A percentile compares a stretch with the other conserved stretches of the same genome.
phyloP scores from a whole-genome alignment of 129 eudicot genomes.

The Ambrosia artemisiifolia region DNA sequence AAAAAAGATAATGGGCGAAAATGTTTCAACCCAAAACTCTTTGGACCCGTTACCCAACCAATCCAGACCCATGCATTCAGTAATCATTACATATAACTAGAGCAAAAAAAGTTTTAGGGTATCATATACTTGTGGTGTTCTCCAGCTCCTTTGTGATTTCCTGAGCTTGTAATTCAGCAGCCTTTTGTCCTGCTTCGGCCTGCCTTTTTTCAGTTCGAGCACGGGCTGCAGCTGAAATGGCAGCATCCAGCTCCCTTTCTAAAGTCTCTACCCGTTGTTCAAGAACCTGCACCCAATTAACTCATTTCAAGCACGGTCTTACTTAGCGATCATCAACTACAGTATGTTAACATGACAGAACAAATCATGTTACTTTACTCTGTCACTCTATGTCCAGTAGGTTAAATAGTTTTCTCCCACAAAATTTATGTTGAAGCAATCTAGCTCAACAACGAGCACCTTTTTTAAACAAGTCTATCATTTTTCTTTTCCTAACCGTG shows the following conservation, averaged over 20 bases:
- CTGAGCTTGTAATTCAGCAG: constrained; percentile 80
- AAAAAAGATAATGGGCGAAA: neutral
- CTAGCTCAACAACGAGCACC: neutral
- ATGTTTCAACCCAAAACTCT: neutral
- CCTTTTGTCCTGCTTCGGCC: constrained; percentile 92
- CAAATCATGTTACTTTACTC: neutral
- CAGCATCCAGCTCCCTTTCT: constrained; percentile 87
- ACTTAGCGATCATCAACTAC: neutral
- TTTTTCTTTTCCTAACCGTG: no score
- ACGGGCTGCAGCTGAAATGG: constrained; percentile 89
- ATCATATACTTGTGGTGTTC: constrained; percentile 89
- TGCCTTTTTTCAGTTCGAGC: constrained; percentile 87
- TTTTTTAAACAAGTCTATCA: neutral
- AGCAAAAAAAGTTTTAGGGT: neutral
- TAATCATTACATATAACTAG: neutral
- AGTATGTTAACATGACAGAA: neutral
- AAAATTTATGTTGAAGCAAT: constrained; percentile 8
- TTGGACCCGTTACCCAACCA: neutral
- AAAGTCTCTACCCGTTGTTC: constrained; percentile 89
- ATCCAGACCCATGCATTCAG: neutral
- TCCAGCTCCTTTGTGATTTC: constrained; percentile 87
- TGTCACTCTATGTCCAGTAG: neutral
- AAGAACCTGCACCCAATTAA: constrained; percentile 57
- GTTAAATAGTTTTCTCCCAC: neutral
- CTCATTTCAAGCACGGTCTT: neutral